Conservation (phyloP, 139 green algal genomes). For the Closterium sp. region DNA sequence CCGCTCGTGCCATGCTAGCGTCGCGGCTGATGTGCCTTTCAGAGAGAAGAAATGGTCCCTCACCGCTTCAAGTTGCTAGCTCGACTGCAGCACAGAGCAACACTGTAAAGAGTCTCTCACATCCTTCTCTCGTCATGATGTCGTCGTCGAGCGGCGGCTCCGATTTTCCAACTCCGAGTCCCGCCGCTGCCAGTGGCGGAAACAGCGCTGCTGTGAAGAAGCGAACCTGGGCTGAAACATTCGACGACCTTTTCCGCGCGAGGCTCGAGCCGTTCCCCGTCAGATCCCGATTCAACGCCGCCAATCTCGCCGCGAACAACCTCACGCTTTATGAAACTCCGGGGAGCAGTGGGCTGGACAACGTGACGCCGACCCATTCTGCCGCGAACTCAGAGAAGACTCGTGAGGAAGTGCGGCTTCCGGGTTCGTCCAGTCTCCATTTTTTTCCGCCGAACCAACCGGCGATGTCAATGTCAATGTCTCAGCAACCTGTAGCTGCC, state of each 20-base stretch:
- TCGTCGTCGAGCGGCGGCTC: too few species aligned
- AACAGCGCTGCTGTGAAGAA: background rate
- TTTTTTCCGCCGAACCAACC: background rate
- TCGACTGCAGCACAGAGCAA: too few species aligned
- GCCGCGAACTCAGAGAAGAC: background rate
- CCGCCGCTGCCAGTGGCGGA: background rate
- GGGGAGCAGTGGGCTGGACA: background rate
- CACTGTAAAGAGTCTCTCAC: too few species aligned
- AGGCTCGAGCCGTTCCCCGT: background rate
- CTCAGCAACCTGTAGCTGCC: background rate
- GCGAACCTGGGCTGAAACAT: background rate
- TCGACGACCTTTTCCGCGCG: background rate
- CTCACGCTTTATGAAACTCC: background rate
- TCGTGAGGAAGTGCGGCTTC: background rate
- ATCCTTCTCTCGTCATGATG: too few species aligned
- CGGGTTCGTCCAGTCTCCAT: background rate
- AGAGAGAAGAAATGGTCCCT: too few species aligned
- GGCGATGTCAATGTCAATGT: background rate
- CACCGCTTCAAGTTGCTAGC: too few species aligned
- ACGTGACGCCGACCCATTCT: background rate
- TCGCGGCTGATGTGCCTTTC: background rate
- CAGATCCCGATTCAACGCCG: background rate
- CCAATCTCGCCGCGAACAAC: background rate
- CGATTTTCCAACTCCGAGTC: background rate
- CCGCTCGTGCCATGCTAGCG: background rate